These are phyloP conservation scores for Haematococcus lacustris DNA, from an alignment of 139 green algal genomes.

Conservation along the genomic window DNA sequence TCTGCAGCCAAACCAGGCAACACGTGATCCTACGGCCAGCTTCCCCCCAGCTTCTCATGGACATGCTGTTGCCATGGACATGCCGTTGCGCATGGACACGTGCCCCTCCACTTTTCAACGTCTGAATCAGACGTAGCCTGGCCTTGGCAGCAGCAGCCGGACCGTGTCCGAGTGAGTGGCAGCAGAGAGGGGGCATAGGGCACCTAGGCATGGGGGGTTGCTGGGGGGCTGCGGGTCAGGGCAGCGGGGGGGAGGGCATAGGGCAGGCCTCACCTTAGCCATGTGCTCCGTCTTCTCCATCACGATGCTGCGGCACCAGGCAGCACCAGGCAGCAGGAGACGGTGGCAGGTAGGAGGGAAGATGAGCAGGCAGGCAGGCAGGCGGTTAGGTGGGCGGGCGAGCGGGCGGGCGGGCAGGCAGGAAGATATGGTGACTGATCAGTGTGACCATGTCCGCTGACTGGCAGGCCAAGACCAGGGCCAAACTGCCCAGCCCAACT, in stretches of 20 bases:
- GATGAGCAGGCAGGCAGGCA: too few relatives aligned
- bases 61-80: neutral
- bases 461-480: neutral
- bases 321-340: neutral
- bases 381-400: too few relatives aligned
- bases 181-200: neutral
- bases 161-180: neutral
- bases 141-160: neutral
- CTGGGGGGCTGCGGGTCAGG: neutral
- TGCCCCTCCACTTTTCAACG: neutral
- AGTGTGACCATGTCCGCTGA: neutral
- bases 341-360: too few relatives aligned
- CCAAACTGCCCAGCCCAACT: neutral
- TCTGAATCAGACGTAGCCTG: neutral
- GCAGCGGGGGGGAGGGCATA: neutral
- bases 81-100: neutral
- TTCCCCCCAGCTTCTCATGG: too few relatives aligned
- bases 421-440: neutral
- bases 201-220: neutral
- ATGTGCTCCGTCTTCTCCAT: conserved; percentile 57
- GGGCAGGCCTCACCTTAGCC: conserved; percentile 1
- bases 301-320: conserved; percentile 29
- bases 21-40: too few relatives aligned
- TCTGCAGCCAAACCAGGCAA: conserved; percentile 1
- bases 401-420: too few relatives aligned